These are phyloP conservation scores for Eutrema japonicum DNA, from an alignment of 345 rosid genomes.

Conservation along the genomic window DNA sequence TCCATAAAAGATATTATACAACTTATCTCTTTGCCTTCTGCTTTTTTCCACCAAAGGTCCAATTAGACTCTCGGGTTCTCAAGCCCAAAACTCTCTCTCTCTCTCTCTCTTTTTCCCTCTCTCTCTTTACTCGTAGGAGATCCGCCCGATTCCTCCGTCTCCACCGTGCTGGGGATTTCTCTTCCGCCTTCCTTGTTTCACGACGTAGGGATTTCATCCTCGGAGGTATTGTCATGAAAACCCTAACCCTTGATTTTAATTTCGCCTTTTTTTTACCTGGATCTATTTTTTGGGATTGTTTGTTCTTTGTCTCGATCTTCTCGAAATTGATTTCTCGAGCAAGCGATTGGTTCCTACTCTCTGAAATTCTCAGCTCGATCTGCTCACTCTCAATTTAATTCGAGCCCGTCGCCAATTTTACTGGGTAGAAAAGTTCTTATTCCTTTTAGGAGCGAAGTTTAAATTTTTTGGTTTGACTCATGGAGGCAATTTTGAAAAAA, in stretches of 20 bases:
- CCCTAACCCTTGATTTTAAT: conserved; percentile 8
- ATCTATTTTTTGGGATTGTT: conserved; percentile 7
- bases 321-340: neutral
- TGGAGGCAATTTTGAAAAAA: conserved; percentile 33
- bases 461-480: neutral
- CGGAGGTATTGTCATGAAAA: conserved; percentile 23
- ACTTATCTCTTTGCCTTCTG: conserved; percentile 6
- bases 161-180: conserved; percentile 53
- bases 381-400: neutral
- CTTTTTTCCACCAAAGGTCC: conserved; percentile 47
- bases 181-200: neutral
- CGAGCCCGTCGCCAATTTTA: neutral
- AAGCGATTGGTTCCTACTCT: neutral
- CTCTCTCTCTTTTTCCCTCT: neutral
- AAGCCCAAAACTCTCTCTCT: conserved; percentile 55
- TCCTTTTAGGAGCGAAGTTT: conserved; percentile 18
- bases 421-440: neutral
- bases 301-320: neutral
- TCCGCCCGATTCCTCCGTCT: conserved; percentile 1
- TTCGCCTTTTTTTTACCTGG: conserved; percentile 5
- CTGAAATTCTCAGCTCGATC: conserved; percentile 4
- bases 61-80: conserved; percentile 53
- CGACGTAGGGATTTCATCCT: neutral
- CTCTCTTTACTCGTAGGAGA: conserved; percentile 13
- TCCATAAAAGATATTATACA: conserved; percentile 4